Conservation (phyloP, 2,329 filamentous ascomycete genomes). For the Penicillium italicum region DNA sequence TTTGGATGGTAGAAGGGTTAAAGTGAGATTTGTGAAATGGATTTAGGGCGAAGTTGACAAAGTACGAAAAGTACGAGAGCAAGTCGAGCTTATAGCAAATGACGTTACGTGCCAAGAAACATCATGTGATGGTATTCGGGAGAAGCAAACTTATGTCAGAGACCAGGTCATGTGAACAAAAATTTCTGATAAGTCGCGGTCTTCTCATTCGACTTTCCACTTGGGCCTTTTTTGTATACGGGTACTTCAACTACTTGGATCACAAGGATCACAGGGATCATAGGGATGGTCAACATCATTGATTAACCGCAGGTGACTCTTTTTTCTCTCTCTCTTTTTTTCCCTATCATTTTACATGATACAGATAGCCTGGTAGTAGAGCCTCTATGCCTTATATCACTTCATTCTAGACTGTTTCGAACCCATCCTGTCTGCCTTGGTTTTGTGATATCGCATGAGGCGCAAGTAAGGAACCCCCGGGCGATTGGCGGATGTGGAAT, state of each 20-base stretch:
- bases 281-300: constrained; percentile 4
- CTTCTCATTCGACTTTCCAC: constrained; percentile 21
- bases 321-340: neutral
- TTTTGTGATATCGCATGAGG: constrained; percentile 15
- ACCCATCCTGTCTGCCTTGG: constrained; percentile 8
- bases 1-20: neutral
- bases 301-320: neutral
- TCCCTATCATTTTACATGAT: neutral
- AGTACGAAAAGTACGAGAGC: neutral
- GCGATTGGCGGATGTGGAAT: constrained; percentile 35
- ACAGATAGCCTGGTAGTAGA: too few relatives aligned
- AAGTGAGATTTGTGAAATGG: neutral
- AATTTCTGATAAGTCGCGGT: constrained; percentile 28
- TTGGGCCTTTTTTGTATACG: neutral
- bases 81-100: constrained; percentile 2
- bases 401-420: constrained; percentile 4
- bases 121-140: constrained; percentile 2
- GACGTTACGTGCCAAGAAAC: constrained; percentile 8
- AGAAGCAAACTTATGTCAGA: constrained; percentile 11
- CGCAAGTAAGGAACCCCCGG: constrained; percentile 18
- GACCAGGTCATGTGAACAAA: constrained; percentile 12
- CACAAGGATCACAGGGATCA: constrained; percentile 8
- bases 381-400: neutral
- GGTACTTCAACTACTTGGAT: neutral
- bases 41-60: neutral